These are phyloP conservation scores for Pseudopyricularia javanii DNA, from an alignment of 2,329 filamentous ascomycete species.

Conservation along the genomic window DNA sequence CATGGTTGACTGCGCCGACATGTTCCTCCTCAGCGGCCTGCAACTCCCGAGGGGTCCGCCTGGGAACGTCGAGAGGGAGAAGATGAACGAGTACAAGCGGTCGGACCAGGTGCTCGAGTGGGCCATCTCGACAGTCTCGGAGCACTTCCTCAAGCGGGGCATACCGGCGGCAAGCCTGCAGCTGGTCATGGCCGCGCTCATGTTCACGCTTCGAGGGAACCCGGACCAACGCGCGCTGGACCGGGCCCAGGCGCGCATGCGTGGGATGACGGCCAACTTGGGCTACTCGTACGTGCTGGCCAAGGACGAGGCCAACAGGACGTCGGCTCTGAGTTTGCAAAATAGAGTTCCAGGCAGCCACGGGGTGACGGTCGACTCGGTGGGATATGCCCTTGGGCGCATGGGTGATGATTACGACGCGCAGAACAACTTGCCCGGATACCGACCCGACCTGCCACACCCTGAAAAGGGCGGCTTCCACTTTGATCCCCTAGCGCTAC, in stretches of 20 bases:
- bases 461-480: slow-evolving; percentile 4
- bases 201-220: slow-evolving; percentile 6
- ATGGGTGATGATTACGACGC: slow-evolving; percentile 7
- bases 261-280: slow-evolving; percentile 5
- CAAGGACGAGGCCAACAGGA: slow-evolving; percentile 6
- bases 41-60: neutral
- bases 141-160: neutral
- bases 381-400: slow-evolving; percentile 4
- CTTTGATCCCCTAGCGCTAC: slow-evolving; percentile 5
- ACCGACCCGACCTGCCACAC: slow-evolving; percentile 5
- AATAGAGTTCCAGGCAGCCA: slow-evolving; percentile 1
- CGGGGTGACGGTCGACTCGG: slow-evolving; percentile 5
- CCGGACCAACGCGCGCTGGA: slow-evolving; percentile 6
- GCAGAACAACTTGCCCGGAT: slow-evolving; percentile 8
- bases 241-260: slow-evolving; percentile 6
- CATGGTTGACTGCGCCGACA: slow-evolving; percentile 7
- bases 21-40: slow-evolving; percentile 1
- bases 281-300: slow-evolving; percentile 3
- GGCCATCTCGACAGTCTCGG: slow-evolving; percentile 4
- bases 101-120: slow-evolving; percentile 6
- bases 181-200: slow-evolving; percentile 4
- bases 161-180: slow-evolving; percentile 4
- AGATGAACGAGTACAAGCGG: slow-evolving; percentile 4
- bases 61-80: neutral
- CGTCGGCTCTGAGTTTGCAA: neutral